A percentile compares a stretch with the other conserved stretches of the same genome.
Evolutionary conservation across 2,329 filamentous ascomycete species (phyloP).

Genomic region (Trichothecium roseum): DNA sequence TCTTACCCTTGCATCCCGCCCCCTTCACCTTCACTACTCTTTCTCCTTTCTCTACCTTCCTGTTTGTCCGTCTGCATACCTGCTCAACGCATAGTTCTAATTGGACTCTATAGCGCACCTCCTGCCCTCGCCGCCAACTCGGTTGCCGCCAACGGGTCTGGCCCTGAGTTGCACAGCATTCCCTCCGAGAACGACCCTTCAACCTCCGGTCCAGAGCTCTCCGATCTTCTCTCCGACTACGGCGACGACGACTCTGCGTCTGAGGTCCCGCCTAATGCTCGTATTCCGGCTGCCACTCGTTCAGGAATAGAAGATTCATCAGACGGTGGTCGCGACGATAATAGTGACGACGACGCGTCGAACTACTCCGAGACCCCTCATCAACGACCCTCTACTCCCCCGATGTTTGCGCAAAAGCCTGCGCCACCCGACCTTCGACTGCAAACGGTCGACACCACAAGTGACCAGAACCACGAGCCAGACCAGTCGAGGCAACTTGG

Average conservation of each 20-base stretch:
- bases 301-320: conserved; percentile 8
- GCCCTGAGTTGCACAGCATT: not conserved
- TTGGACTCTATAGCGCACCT: conserved; percentile 17
- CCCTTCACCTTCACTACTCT: no score
- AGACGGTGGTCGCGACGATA: conserved; percentile 9
- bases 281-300: not conserved
- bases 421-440: conserved; percentile 43
- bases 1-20: no score
- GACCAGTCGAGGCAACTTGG: conserved; percentile 5
- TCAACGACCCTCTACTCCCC: conserved; percentile 28
- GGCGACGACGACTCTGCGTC: conserved; percentile 32
- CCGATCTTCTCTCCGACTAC: conserved; percentile 31
- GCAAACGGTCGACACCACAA: conserved; percentile 26
- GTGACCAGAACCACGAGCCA: conserved; percentile 13
- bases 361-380: conserved; percentile 26
- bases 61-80: not conserved
- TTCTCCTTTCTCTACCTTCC: no score
- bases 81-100: conserved; percentile 10
- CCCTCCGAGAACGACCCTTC: conserved; percentile 7
- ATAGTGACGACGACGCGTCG: conserved; percentile 24
- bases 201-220: conserved; percentile 24
- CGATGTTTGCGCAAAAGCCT: conserved; percentile 38
- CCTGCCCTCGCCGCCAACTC: conserved; percentile 13
- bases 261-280: conserved; percentile 12
- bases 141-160: not conserved